phyloP scores from a whole-genome alignment of 352 stramenopile species.

The Blastocystis sp. region DNA sequence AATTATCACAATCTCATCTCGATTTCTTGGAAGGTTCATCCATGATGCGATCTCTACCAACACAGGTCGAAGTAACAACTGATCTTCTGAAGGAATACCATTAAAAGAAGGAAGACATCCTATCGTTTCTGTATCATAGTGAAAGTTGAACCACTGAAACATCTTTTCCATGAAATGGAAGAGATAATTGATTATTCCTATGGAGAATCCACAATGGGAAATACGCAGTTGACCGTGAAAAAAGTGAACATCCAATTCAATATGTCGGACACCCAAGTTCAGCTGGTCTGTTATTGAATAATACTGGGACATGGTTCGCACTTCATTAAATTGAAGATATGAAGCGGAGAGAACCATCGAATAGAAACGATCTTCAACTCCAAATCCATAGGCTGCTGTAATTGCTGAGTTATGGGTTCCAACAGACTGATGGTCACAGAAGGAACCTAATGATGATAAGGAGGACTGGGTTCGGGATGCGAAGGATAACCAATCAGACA shows the following conservation, averaged over 20 bases:
- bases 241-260: conserved; percentile 81
- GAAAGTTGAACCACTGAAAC: conserved; percentile 77
- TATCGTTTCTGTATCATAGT: conserved; percentile 78
- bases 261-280: conserved; percentile 76
- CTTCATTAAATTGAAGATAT: conserved; percentile 61
- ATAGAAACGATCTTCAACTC: conserved; percentile 26
- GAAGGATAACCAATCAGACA: conserved; percentile 15
- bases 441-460: conserved; percentile 67
- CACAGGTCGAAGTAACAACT: conserved; percentile 73
- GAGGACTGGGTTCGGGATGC: conserved; percentile 35
- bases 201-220: conserved; percentile 77
- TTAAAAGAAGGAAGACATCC: conserved; percentile 79
- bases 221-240: conserved; percentile 76
- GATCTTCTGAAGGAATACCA: conserved; percentile 75
- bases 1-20: conserved; percentile 39
- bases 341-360: conserved; percentile 39
- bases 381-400: conserved; percentile 69
- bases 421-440: conserved; percentile 76
- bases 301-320: conserved; percentile 70
- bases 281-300: conserved; percentile 79
- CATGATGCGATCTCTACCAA: conserved; percentile 75
- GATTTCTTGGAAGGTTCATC: conserved; percentile 71
- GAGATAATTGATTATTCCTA: conserved; percentile 72
- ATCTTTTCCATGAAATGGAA: conserved; percentile 73
- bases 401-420: conserved; percentile 79